Evolutionary conservation across 2,329 filamentous ascomycete genomes (phyloP), one percentile per base, ranked within the genome.

Genomic region (Diaporthe sp.): DNA sequence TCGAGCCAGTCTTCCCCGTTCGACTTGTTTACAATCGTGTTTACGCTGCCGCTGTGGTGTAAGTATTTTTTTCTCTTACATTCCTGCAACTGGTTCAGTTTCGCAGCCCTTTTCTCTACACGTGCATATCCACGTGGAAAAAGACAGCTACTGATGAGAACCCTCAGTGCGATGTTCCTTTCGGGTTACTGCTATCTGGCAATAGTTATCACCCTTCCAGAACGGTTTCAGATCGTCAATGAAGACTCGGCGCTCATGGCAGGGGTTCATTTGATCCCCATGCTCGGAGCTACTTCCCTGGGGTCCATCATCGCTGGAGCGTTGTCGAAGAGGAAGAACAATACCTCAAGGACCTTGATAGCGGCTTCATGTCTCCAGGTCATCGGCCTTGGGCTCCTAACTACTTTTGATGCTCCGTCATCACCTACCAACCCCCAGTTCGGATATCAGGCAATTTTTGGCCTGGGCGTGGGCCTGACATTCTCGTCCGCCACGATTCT

Each of bases 161-260:
- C 6, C 4, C 4, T 22, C 68, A 90, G 88, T 22, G 86, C 88
- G 35, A 91, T 89, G 3, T 81, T 92, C 22, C 83, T 92, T 25
- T 88, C 87, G 0, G 90, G 90, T 2, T 90, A 89, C 69, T 84
- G 87, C 0, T 92, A 91, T 75, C 87, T 92, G 30, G 83, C 88
- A 6, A 84, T 91, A n/a, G 86, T 89, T 17, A 87, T 92, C 72
- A 85, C 88, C 42, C 85, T 92, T 6, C 90, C 91, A 0, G 88
- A 92, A 76, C 83, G 89, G 9, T 90, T 91, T 66, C 90, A 92
- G 75, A 88, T 92, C 50, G 86, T 91, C 70, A 88, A 91, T 75
- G 83, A 82, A 8, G 85, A 91, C 65, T 85, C 81, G 42, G 85
- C 88, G 0, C 83, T 92, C 32, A 85, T 85, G 78, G 89, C 90